These are phyloP conservation scores for Smallanthus sonchifolius DNA, from an alignment of 129 eudicot genomes.

Conservation along the genomic window DNA sequence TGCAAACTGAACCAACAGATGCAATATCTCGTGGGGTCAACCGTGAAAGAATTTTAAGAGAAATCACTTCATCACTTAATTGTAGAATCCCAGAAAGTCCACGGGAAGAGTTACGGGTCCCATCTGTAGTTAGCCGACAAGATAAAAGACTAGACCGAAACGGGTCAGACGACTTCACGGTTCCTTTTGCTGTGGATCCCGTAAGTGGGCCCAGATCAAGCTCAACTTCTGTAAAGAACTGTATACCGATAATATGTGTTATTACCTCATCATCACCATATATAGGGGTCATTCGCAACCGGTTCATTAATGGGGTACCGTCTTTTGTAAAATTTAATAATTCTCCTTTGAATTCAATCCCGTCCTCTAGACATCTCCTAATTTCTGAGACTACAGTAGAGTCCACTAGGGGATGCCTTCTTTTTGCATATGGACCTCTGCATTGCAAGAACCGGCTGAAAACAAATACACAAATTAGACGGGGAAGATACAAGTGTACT, in stretches of 20 bases:
- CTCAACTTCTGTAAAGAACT: conserved; percentile 67
- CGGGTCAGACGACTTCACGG: conserved; percentile 40
- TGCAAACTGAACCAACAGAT: conserved; percentile 71
- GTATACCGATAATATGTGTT: conserved; percentile 84
- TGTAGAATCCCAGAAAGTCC: conserved; percentile 73
- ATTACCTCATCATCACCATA: conserved; percentile 80
- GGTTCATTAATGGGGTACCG: conserved; percentile 85
- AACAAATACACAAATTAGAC: conserved; percentile 18
- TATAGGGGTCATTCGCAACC: conserved; percentile 80
- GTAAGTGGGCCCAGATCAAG: conserved; percentile 85
- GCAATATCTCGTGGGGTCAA: conserved; percentile 94
- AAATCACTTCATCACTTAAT: conserved; percentile 81
- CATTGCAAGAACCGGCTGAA: conserved; percentile 98
- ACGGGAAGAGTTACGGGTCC: conserved; percentile 35
- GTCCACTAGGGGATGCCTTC: conserved; percentile 92
- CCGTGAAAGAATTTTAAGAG: conserved; percentile 58
- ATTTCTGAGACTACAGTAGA: conserved; percentile 81
- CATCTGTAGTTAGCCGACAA: conserved; percentile 36
- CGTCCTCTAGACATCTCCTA: conserved; percentile 76
- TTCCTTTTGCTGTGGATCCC: conserved; percentile 53
- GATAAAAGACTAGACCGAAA: conserved; percentile 55
- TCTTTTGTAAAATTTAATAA: conserved; percentile 81
- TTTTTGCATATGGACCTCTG: conserved; percentile 94
- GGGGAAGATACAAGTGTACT: neutral
- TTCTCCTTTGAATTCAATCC: conserved; percentile 89